A percentile compares a stretch with the other conserved stretches of the same genome.
phyloP scores from a whole-genome alignment of 306 rosid genomes.

The Citrullus amarus region DNA sequence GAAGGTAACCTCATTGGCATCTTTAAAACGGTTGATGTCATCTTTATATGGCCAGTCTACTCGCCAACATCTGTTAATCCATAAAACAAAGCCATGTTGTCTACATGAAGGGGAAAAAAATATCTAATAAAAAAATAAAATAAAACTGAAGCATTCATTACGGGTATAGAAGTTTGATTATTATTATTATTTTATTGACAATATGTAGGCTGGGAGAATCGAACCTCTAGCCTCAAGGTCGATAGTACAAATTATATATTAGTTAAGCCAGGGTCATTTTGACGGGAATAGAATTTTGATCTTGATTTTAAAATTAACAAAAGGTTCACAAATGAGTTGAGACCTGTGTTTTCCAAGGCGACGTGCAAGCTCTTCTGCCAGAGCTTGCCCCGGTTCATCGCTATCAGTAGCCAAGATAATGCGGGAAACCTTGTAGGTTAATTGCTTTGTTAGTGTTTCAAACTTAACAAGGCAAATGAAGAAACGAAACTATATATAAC shows the following conservation, averaged over 20 bases:
- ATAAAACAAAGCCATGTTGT: background rate
- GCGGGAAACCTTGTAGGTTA: conserved; percentile 27
- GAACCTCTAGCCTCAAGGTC: too few relatives aligned
- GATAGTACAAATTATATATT: too few relatives aligned
- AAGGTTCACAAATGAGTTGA: background rate
- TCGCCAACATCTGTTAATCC: conserved; percentile 31
- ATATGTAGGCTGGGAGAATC: too few relatives aligned
- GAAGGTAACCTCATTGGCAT: conserved; percentile 39
- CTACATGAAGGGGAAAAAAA: background rate
- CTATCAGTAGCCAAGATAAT: conserved; percentile 38
- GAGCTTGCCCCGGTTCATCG: conserved; percentile 33
- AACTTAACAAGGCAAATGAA: background rate
- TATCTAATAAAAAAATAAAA: too few relatives aligned
- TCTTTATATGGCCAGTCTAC: conserved; percentile 41
- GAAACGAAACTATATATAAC: background rate
- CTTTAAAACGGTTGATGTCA: conserved; percentile 25
- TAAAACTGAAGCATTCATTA: background rate
- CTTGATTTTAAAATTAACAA: background rate
- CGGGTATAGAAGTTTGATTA: background rate
- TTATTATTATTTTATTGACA: too few relatives aligned
- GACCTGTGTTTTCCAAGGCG: conserved; percentile 42
- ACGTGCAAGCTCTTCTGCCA: conserved; percentile 39
- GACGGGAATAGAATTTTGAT: background rate
- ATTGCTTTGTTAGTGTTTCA: background rate
- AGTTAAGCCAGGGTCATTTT: too few relatives aligned